Base-by-base conservation (phyloP, 305 asterid species). In the Fraxinus paxiana region DNA sequence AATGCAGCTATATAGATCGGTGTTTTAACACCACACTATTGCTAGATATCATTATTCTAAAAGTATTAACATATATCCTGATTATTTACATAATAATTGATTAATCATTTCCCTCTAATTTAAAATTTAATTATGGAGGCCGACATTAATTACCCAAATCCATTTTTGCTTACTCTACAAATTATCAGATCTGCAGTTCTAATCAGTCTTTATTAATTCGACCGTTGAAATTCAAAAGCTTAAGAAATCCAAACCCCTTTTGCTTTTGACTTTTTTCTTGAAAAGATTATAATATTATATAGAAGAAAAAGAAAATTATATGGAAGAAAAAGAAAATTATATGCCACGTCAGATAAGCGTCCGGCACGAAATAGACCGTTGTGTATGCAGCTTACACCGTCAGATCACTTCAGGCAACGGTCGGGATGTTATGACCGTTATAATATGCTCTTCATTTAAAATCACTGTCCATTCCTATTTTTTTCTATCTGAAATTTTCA, bases 391-490 rank as follows among this genome's bases (percentile, higher is more conserved):
- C 26, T 26, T 0, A 2, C 9, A 63, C 92, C 91, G 88, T 89
- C 59, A 67, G 91, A 91, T 91, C 81, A 7, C 13, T 59, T 24
- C 33, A 0, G 84, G 82, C 86, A 18, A 91, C 91, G 95, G 86
- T 5, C 59, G 4, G 2, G 7, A 46, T 86, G 30, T 74, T 17
- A 87, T 91, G 97, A 94, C 97, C 97, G 97, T 94, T 94, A 7
- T 20, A 80, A 56, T 83, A 83, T 76, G 82, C 33, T 74, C 70
- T 33, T 80, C 85, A 80, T 79, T 84, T 75, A 85, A 37, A 28
- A 28, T 76, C 80, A n/a, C 76, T 37, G 76, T 12, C 6, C 31
- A 38, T 15, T 26, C 61, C 56, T 61, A 9, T 72, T 78, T 9
- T 31, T 81, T 67, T 71, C 75, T 33, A 71, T 71, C 41, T 33